Evolutionary conservation across 2,329 filamentous ascomycete genomes (phyloP).

Genomic region (Paecilomyces dactylethromorphus): DNA sequence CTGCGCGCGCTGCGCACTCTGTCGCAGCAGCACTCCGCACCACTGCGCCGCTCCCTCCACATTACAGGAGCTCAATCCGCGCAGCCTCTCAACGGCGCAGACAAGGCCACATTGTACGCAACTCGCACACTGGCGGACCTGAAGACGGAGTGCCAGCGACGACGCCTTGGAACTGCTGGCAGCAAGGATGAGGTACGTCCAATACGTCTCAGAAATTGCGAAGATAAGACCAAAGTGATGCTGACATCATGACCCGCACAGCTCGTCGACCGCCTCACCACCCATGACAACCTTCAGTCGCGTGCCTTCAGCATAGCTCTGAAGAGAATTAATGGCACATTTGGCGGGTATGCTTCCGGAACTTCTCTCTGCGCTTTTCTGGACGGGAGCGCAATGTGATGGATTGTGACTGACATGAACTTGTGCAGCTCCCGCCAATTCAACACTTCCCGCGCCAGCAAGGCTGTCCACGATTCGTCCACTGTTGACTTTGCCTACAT

Average conservation of each 20-base stretch:
- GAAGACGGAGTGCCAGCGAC: constrained; percentile 44
- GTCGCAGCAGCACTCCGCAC: constrained; percentile 28
- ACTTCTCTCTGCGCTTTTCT: constrained; percentile 28
- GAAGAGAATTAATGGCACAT: constrained; percentile 40
- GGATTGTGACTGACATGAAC: background rate
- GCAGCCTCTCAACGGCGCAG: constrained; percentile 42
- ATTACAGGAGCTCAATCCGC: constrained; percentile 56
- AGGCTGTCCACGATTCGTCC: constrained; percentile 51
- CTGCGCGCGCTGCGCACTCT: constrained; percentile 40
- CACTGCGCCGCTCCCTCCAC: constrained; percentile 46
- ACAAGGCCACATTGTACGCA: constrained; percentile 46
- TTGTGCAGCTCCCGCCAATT: constrained; percentile 44
- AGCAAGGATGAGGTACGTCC: constrained; percentile 44
- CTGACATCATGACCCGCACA: constrained; percentile 15
- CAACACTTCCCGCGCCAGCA: constrained; percentile 54
- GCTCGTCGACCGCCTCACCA: constrained; percentile 47
- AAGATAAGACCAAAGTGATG: background rate
- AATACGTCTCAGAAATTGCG: background rate
- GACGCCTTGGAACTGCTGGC: constrained; percentile 41
- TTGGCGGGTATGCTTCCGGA: constrained; percentile 26
- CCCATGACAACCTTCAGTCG: constrained; percentile 47
- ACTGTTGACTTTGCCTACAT: constrained; percentile 60
- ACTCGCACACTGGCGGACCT: constrained; percentile 47
- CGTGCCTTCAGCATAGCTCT: constrained; percentile 51
- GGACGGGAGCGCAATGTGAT: constrained; percentile 11